A percentile compares a stretch with the other conserved stretches of the same genome.
Conservation (phyloP, 257 asterid species). For the Solanum arcanum region DNA sequence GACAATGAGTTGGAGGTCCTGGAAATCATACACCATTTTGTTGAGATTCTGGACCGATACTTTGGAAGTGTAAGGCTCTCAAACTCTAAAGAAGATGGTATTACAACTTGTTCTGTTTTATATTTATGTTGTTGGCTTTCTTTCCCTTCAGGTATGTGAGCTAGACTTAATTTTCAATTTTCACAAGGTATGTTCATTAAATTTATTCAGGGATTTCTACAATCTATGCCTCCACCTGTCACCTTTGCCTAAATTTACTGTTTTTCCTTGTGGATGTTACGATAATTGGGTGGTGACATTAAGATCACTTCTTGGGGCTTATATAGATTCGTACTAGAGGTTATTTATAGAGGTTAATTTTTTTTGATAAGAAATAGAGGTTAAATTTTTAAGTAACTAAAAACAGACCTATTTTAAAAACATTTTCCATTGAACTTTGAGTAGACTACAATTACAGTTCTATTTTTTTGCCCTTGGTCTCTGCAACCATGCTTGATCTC, state of each 20-base stretch:
- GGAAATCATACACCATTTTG: constrained; percentile 87
- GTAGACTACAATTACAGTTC: background rate
- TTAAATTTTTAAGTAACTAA: background rate
- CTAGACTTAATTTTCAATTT: constrained; percentile 92
- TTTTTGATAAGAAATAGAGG: background rate
- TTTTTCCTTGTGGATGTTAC: background rate
- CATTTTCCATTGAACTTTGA: background rate
- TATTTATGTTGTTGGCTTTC: constrained; percentile 6
- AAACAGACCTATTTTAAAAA: background rate
- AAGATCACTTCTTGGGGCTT: background rate
- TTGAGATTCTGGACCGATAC: constrained; percentile 95
- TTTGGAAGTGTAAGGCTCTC: constrained; percentile 84
- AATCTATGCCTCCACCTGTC: background rate
- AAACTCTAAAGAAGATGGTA: background rate
- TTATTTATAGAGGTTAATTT: background rate
- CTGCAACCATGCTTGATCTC: background rate
- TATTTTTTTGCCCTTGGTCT: background rate
- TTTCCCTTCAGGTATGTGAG: constrained; percentile 63
- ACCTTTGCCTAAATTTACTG: background rate
- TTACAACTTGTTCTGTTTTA: background rate
- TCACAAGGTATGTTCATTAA: constrained; percentile 61
- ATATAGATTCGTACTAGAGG: background rate
- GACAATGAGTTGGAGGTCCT: constrained; percentile 92
- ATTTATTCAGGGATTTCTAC: background rate
- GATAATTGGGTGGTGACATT: background rate